These are phyloP conservation scores for Polytrichum commune DNA, from an alignment of 225 moss, liverwort and hornwort species.

Conservation along the genomic window DNA sequence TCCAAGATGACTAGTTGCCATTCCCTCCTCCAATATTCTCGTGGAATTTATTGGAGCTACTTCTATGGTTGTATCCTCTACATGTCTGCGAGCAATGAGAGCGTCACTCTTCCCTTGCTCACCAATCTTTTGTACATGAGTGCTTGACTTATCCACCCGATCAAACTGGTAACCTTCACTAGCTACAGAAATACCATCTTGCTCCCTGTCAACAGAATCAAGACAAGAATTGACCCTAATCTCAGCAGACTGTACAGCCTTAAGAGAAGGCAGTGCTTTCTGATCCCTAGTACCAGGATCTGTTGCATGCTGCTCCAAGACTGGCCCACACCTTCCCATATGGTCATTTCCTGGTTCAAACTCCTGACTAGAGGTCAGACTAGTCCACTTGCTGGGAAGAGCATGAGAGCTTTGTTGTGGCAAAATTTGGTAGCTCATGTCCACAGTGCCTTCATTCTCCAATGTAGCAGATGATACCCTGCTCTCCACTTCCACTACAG, in stretches of 20 bases:
- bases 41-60: constrained; percentile 3
- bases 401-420: constrained; percentile 29
- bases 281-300: constrained; percentile 17
- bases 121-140: constrained; percentile 15
- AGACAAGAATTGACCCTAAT: constrained; percentile 14
- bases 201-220: constrained; percentile 16
- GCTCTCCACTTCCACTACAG: constrained; percentile 17
- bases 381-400: constrained; percentile 27
- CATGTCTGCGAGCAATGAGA: constrained; percentile 5
- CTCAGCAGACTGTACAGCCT: constrained; percentile 17
- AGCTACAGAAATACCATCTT: constrained; percentile 5
- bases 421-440: constrained; percentile 31
- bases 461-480: constrained; percentile 4
- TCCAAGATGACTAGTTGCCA: constrained; percentile 7
- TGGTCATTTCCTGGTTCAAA: constrained; percentile 16
- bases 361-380: constrained; percentile 23
- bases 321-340: constrained; percentile 19
- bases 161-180: constrained; percentile 4
- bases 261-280: constrained; percentile 12
- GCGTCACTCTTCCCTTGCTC: constrained; percentile 14
- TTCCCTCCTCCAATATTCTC: constrained; percentile 16
- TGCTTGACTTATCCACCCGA: neutral
- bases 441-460: constrained; percentile 39
- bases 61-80: constrained; percentile 8
- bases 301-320: constrained; percentile 22